Percentiles rank a stretch among this genome's conserved stretches.
phyloP scores from a whole-genome alignment of 768 basidiomycete species.

The Tylopilus plumbeoviolaceoides region DNA sequence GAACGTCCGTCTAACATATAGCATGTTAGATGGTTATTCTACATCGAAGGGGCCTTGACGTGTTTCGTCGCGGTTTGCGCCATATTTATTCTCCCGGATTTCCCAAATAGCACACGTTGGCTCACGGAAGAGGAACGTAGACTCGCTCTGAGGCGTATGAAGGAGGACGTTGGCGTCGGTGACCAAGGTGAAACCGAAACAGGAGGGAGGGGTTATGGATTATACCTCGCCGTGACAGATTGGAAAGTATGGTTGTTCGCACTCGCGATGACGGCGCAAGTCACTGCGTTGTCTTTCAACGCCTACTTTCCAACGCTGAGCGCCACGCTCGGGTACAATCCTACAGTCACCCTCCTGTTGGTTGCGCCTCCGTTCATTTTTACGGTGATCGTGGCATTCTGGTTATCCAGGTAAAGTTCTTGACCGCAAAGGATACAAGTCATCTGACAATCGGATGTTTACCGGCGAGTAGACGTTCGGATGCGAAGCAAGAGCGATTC shows the following conservation, averaged over 20 bases:
- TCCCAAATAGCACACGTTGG: slow-evolving; percentile 36
- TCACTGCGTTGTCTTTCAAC: slow-evolving; percentile 65
- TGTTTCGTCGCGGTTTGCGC: slow-evolving; percentile 42
- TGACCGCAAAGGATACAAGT: not conserved
- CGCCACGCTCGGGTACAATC: slow-evolving; percentile 62
- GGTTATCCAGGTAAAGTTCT: slow-evolving; percentile 42
- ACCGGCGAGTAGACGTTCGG: slow-evolving; percentile 52
- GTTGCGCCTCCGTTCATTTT: slow-evolving; percentile 76
- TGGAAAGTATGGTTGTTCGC: slow-evolving; percentile 83
- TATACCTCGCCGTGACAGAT: slow-evolving; percentile 62
- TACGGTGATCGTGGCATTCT: slow-evolving; percentile 52
- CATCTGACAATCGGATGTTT: slow-evolving; percentile 1
- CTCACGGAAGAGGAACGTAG: slow-evolving; percentile 35
- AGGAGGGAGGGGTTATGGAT: slow-evolving; percentile 39
- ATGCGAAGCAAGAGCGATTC: slow-evolving; percentile 65
- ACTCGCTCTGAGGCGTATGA: slow-evolving; percentile 57
- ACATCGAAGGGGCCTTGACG: slow-evolving; percentile 44
- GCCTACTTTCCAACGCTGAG: slow-evolving; percentile 80
- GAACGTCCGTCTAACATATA: slow-evolving; percentile 5
- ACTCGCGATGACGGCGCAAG: slow-evolving; percentile 36
- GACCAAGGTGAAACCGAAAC: slow-evolving; percentile 47
- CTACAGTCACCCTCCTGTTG: slow-evolving; percentile 62
- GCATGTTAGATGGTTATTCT: slow-evolving; percentile 43
- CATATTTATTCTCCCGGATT: slow-evolving; percentile 48
- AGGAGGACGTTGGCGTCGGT: slow-evolving; percentile 60